Base-by-base conservation (phyloP, 2,329 filamentous ascomycete genomes). In the Escovopsis weberi region DNA sequence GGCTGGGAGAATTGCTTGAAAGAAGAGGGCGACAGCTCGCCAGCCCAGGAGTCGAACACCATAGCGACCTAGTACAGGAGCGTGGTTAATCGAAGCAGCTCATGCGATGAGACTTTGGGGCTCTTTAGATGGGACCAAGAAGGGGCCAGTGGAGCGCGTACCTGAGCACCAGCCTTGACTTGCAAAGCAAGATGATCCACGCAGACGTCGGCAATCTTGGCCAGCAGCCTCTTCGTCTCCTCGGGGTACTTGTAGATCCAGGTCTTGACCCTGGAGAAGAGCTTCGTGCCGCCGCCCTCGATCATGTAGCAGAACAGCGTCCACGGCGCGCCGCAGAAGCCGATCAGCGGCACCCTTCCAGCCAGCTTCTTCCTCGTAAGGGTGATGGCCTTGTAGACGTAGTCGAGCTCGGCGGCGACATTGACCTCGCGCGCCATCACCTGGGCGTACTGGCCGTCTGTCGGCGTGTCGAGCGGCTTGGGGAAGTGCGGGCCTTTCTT, bases 271-370 rank as follows among this genome's bases (percentile, higher is more conserved):
- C 94, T 81, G 46, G 85, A 79, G 66, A 96, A 96, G 58, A 96
- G 70, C 69, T 96, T 96, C 52, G 83, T 93, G 37, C 91, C 91
- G 39, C 91, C 91, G 12, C 91, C 91, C 64, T 98, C 91, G 15
- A 96, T 86, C 91, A 98, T 98, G 68, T 98, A 98, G 68, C 89
- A 94, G 56, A 98, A 74, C 46, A 98, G 65, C 2, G 91, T 98
- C 86, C 91, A 98, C 1, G 91, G 91, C 7, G 91, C 88, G 43
- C 91, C 91, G 55, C 88, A 95, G 68, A 98, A 98, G 33, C 91
- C 91, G 59, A 94, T 93, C 50, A 98, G 66, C 6, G 91, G 91
- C 30, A 98, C 91, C 38, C 87, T 74, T 1, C 91, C 91, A 39
- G 80, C 72, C 41, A 98, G 67, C 70, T 94, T 95, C 60, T 85